A percentile compares a stretch with the other conserved stretches of the same genome.
Conservation (phyloP, 1,139 yeast genomes). For the Debaryomyces sp. region DNA sequence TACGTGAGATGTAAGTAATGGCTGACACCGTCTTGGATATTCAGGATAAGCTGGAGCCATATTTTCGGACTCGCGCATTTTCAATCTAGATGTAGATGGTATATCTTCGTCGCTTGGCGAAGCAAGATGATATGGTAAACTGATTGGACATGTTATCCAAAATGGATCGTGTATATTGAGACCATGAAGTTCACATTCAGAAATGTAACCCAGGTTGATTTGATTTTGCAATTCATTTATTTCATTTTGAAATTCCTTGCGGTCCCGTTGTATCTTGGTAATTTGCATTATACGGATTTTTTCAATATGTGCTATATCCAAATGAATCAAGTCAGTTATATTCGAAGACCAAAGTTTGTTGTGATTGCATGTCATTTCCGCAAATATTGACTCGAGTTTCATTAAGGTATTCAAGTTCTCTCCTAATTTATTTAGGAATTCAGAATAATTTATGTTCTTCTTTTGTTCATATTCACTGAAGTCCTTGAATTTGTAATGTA, state of each 20-base stretch:
- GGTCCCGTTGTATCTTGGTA: neutral
- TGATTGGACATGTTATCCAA: constrained; percentile 47
- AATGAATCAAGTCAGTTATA: constrained; percentile 34
- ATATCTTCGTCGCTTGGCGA: constrained; percentile 36
- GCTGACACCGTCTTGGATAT: neutral
- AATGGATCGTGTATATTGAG: constrained; percentile 45
- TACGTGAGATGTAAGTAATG: neutral
- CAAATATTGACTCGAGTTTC: constrained; percentile 22
- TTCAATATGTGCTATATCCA: constrained; percentile 34
- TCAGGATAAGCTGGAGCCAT: neutral
- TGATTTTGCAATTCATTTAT: neutral
- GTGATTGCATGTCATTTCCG: constrained; percentile 19
- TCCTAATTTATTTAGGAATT: constrained; percentile 30
- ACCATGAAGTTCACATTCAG: constrained; percentile 20
- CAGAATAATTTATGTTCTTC: constrained; percentile 10
- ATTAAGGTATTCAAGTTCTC: constrained; percentile 26
- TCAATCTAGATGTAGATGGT: neutral
- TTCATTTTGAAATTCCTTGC: neutral
- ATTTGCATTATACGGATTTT: constrained; percentile 28
- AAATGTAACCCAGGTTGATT: neutral
- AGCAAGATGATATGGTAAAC: constrained; percentile 39
- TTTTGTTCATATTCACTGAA: constrained; percentile 29
- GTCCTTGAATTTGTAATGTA: constrained; percentile 45
- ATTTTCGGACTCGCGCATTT: neutral
- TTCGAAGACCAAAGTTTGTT: constrained; percentile 42